Percentiles rank a stretch among this genome's conserved stretches.
These are phyloP conservation scores for Ephemerocybe angulata DNA, from an alignment of 768 basidiomycete species.

Conservation along the genomic window DNA sequence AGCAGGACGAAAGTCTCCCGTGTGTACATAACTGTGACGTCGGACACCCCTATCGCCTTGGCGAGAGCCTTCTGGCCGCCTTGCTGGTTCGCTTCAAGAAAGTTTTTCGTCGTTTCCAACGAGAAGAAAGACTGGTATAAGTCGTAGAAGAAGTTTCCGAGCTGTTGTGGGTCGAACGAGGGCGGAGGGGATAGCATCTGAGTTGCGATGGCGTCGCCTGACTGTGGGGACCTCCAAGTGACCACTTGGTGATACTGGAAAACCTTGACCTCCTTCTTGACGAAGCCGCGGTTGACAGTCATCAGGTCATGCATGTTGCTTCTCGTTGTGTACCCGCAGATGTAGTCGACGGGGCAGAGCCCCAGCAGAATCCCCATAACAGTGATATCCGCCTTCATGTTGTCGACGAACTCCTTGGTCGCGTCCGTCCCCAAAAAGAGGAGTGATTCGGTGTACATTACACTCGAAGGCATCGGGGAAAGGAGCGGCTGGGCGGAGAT, in stretches of 20 bases:
- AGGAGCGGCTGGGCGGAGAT: constrained; percentile 36
- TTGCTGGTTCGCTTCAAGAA: constrained; percentile 12
- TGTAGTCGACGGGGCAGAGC: constrained; percentile 29
- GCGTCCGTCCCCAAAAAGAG: constrained; percentile 26
- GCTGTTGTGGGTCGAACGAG: constrained; percentile 20
- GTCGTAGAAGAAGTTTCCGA: constrained; percentile 35
- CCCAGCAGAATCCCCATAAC: constrained; percentile 32
- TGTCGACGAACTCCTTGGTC: constrained; percentile 27
- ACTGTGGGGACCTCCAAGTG: constrained; percentile 33
- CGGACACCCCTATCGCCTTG: not conserved
- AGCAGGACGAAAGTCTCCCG: constrained; percentile 47
- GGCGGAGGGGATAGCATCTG: constrained; percentile 8
- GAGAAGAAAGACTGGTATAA: constrained; percentile 38
- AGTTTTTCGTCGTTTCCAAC: constrained; percentile 22
- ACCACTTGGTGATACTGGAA: constrained; percentile 35
- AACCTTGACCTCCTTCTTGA: not conserved
- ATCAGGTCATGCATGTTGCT: constrained; percentile 37
- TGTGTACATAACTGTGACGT: constrained; percentile 35
- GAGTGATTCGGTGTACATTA: constrained; percentile 44
- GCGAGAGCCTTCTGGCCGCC: not conserved
- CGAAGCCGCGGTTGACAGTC: not conserved
- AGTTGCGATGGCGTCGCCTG: constrained; percentile 19
- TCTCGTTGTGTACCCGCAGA: constrained; percentile 32
- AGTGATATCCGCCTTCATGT: constrained; percentile 30
- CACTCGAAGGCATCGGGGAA: constrained; percentile 23